Evolutionary conservation across 1,284 basidiomycete species (phyloP).

Genomic region (Irpex sp.): DNA sequence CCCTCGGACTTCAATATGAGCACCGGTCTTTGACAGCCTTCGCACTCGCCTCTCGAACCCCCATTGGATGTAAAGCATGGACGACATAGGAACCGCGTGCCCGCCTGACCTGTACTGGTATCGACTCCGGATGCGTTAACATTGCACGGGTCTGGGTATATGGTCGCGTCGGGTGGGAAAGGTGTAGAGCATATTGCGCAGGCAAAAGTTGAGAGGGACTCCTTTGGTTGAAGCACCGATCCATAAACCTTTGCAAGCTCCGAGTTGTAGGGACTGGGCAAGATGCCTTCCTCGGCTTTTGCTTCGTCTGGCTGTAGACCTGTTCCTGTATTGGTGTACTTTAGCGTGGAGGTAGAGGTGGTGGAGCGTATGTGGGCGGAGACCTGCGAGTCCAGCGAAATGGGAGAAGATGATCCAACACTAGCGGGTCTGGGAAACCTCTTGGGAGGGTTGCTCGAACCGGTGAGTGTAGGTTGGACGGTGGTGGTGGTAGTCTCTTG

Average conservation of each 20-base stretch:
- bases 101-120: slow-evolving; percentile 28
- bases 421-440: slow-evolving; percentile 48
- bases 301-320: slow-evolving; percentile 37
- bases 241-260: slow-evolving; percentile 78
- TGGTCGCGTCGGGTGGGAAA: slow-evolving; percentile 77
- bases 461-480: slow-evolving; percentile 10
- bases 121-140: slow-evolving; percentile 15
- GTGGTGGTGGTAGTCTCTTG: slow-evolving; percentile 33
- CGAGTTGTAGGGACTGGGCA: slow-evolving; percentile 54
- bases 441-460: slow-evolving; percentile 30
- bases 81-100: slow-evolving; percentile 62
- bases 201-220: slow-evolving; percentile 59
- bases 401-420: slow-evolving; percentile 23
- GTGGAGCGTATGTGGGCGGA: slow-evolving; percentile 56
- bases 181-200: slow-evolving; percentile 61
- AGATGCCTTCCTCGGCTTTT: slow-evolving; percentile 46
- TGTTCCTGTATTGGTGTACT: slow-evolving; percentile 33
- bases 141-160: slow-evolving; percentile 69
- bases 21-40: slow-evolving; percentile 61
- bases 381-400: slow-evolving; percentile 42
- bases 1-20: slow-evolving; percentile 73
- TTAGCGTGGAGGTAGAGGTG: slow-evolving; percentile 54
- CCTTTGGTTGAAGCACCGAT: slow-evolving; percentile 75
- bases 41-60: slow-evolving; percentile 71
- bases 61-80: slow-evolving; percentile 67